A percentile compares a stretch with the other conserved stretches of the same genome.
Evolutionary conservation across 805 yeast genomes (phyloP).

Genomic region (Candida multigemmis): DNA sequence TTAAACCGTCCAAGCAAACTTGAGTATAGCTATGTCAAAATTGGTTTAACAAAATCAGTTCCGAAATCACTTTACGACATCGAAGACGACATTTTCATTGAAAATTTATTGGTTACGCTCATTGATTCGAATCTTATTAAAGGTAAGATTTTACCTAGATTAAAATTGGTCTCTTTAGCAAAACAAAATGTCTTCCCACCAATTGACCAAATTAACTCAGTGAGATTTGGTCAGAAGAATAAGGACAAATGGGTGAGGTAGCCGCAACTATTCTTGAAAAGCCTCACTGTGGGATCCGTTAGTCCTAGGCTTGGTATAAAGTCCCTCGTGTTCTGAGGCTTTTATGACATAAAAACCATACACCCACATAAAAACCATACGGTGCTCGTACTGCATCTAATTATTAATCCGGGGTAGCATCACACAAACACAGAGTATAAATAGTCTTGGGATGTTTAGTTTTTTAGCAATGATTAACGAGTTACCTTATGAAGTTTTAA

Average conservation of each 20-base stretch:
- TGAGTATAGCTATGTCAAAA: constrained; percentile 16
- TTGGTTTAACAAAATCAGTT: constrained; percentile 10
- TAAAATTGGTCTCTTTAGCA: constrained; percentile 31
- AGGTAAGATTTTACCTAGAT: constrained; percentile 39
- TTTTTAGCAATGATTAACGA: too few species aligned
- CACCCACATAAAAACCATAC: too few species aligned
- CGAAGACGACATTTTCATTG: constrained; percentile 30
- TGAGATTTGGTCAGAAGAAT: constrained; percentile 14
- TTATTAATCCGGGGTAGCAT: too few species aligned
- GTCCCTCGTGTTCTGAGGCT: neutral
- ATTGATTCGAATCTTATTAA: constrained; percentile 45
- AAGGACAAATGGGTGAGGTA: constrained; percentile 9
- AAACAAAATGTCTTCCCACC: constrained; percentile 35
- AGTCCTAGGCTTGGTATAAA: neutral
- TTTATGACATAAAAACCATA: too few species aligned
- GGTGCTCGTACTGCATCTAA: too few species aligned
- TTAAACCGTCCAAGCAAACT: constrained; percentile 15
- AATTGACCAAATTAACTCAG: constrained; percentile 13
- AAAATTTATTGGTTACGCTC: constrained; percentile 41
- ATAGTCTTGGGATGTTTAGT: too few species aligned
- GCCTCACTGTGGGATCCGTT: too few species aligned
- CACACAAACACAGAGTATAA: too few species aligned
- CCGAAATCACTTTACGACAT: constrained; percentile 3
- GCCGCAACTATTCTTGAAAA: too few species aligned
- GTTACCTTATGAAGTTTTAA: too few species aligned